phyloP scores from a whole-genome alignment of 352 stramenopile species.

The Phytophthora macrochlamydospora region DNA sequence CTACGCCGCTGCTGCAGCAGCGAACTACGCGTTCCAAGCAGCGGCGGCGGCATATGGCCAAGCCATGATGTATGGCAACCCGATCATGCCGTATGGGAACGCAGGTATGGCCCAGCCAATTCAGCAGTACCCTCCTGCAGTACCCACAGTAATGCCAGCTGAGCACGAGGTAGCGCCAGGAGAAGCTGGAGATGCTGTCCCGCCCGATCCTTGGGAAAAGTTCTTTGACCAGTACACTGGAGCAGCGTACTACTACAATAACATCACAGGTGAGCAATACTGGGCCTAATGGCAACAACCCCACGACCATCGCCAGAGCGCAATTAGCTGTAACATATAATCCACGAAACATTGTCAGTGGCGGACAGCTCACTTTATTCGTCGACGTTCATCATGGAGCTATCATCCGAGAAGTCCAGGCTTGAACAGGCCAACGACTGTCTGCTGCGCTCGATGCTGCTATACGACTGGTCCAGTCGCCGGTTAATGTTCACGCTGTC shows the following conservation, averaged over 20 bases:
- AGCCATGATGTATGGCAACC: constrained; percentile 48
- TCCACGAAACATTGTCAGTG: background rate
- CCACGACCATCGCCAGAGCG: constrained; percentile 9
- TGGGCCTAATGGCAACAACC: constrained; percentile 57
- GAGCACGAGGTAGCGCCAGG: background rate
- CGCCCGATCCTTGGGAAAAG: constrained; percentile 80
- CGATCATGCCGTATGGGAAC: constrained; percentile 44
- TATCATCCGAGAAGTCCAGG: constrained; percentile 79
- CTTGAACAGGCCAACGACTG: constrained; percentile 61
- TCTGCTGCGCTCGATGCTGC: constrained; percentile 71
- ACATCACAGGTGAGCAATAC: constrained; percentile 83
- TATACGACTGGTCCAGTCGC: constrained; percentile 68
- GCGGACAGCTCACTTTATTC: constrained; percentile 28
- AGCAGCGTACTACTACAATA: constrained; percentile 90
- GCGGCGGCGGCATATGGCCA: constrained; percentile 59
- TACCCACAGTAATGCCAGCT: background rate
- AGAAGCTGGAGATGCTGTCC: constrained; percentile 27
- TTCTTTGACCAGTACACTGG: constrained; percentile 89
- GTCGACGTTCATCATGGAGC: constrained; percentile 80
- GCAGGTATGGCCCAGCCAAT: constrained; percentile 21
- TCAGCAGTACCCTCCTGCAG: constrained; percentile 23
- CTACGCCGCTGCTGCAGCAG: constrained; percentile 45
- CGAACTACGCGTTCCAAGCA: constrained; percentile 65
- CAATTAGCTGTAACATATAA: too few relatives aligned
- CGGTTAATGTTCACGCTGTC: constrained; percentile 13